phyloP scores from a whole-genome alignment of 805 yeast species.

The Pichia pseudocactophila region DNA sequence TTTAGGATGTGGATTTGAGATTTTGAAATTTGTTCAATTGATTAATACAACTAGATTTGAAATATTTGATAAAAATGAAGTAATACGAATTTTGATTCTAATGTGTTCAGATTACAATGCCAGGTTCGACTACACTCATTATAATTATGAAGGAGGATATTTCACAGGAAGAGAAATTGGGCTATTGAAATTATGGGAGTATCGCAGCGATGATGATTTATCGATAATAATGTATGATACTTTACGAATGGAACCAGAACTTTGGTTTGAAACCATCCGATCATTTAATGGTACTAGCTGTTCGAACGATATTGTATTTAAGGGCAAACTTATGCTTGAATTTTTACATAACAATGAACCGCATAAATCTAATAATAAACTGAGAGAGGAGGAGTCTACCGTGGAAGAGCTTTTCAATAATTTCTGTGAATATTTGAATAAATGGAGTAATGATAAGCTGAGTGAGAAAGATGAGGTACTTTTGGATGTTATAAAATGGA shows the following conservation, averaged over 20 bases:
- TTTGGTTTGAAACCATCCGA: slow-evolving; percentile 12
- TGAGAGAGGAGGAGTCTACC: slow-evolving; percentile 5
- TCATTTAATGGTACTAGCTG: slow-evolving; percentile 1
- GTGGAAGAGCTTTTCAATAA: background rate
- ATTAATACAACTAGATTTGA: background rate
- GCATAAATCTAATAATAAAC: background rate
- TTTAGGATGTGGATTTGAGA: slow-evolving; percentile 9
- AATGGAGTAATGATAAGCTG: background rate
- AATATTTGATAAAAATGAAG: background rate
- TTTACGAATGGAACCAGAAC: slow-evolving; percentile 1
- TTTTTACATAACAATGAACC: slow-evolving; percentile 14
- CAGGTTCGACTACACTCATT: background rate
- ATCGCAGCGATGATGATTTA: background rate
- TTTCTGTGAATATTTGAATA: background rate
- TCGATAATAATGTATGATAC: background rate
- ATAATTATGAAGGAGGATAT: background rate
- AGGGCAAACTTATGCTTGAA: slow-evolving; percentile 13
- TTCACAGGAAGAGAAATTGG: slow-evolving; percentile 4
- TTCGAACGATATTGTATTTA: slow-evolving; percentile 4
- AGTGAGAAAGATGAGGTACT: background rate
- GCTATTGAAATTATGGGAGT: background rate
- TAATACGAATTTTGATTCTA: slow-evolving; percentile 1
- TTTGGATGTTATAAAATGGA: slow-evolving; percentile 3
- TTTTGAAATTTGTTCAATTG: slow-evolving; percentile 3
- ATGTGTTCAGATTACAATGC: slow-evolving; percentile 9